Conservation (phyloP, 768 basidiomycete genomes). For the Boletus tylopilopsis region DNA sequence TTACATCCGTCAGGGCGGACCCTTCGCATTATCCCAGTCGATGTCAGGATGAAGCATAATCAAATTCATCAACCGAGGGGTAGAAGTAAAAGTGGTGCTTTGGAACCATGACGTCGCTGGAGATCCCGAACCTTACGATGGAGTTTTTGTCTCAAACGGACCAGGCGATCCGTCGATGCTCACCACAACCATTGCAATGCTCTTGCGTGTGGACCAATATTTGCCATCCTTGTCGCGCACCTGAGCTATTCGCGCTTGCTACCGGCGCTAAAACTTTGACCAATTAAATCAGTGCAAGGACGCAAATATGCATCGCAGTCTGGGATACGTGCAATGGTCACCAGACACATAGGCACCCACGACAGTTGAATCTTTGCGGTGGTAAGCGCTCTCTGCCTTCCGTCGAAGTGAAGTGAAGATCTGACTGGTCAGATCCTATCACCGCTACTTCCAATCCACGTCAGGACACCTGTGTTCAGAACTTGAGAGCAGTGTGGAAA, state of each 20-base stretch:
- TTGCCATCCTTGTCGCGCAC: conserved; percentile 98
- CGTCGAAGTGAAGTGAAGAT: no score
- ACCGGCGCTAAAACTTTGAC: conserved; percentile 90
- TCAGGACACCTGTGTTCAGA: no score
- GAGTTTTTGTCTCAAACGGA: conserved; percentile 95
- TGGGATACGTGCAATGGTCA: no score
- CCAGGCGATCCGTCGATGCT: conserved; percentile 95
- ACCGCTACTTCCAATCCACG: no score
- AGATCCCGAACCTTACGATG: conserved; percentile 83
- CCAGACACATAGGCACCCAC: no score
- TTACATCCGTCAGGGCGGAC: conserved; percentile 77
- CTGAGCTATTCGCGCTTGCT: conserved; percentile 93
- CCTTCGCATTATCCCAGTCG: conserved; percentile 83
- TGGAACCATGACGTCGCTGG: conserved; percentile 92
- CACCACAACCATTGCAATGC: conserved; percentile 61
- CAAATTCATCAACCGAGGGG: conserved; percentile 91
- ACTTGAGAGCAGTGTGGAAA: no score
- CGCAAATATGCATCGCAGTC: no score
- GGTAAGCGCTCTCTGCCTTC: no score
- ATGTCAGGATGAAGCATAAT: conserved; percentile 99
- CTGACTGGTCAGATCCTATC: no score
- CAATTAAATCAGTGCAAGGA: no score
- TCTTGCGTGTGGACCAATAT: conserved; percentile 79
- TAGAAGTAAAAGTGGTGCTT: conserved; percentile 95
- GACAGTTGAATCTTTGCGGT: no score